Percentiles rank a stretch among this genome's conserved stretches.
These are phyloP conservation scores for Poronia punctata DNA, from an alignment of 495 filamentous ascomycete genomes.

Conservation along the genomic window DNA sequence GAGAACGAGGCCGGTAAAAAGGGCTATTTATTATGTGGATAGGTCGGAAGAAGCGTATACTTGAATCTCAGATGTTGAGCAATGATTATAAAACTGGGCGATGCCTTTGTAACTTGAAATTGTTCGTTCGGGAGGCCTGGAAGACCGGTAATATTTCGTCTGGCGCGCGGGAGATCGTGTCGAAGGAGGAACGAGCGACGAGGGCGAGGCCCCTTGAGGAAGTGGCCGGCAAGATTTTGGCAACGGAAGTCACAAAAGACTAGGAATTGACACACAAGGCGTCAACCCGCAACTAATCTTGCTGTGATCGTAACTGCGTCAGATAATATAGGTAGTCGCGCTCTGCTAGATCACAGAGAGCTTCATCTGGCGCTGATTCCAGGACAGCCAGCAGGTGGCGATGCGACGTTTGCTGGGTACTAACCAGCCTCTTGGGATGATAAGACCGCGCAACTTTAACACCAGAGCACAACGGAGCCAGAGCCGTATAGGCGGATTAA, in stretches of 20 bases:
- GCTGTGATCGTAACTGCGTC: not conserved
- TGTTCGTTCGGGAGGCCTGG: not conserved
- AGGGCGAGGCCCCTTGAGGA: constrained; percentile 11
- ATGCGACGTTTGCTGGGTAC: no score
- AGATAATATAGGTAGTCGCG: not conserved
- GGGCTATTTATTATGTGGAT: constrained; percentile 5
- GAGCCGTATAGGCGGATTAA: not conserved
- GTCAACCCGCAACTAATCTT: no score
- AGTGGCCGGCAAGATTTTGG: constrained; percentile 4
- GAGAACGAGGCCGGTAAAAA: constrained; percentile 6
- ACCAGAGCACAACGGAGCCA: no score
- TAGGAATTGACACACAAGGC: no score
- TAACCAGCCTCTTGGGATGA: no score
- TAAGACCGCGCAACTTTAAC: no score
- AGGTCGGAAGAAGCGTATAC: not conserved
- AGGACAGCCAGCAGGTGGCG: constrained; percentile 4
- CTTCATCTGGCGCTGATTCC: constrained; percentile 6
- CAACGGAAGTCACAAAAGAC: no score
- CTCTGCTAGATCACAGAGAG: not conserved
- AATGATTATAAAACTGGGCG: constrained; percentile 4
- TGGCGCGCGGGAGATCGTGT: constrained; percentile 7
- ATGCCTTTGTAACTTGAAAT: constrained; percentile 11
- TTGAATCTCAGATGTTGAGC: constrained; percentile 3
- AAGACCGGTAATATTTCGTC: constrained; percentile 1
- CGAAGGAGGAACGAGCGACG: constrained; percentile 22